Conservation (phyloP, 202 grass and related monocot genomes). For the Cymbopogon flexuosus region DNA sequence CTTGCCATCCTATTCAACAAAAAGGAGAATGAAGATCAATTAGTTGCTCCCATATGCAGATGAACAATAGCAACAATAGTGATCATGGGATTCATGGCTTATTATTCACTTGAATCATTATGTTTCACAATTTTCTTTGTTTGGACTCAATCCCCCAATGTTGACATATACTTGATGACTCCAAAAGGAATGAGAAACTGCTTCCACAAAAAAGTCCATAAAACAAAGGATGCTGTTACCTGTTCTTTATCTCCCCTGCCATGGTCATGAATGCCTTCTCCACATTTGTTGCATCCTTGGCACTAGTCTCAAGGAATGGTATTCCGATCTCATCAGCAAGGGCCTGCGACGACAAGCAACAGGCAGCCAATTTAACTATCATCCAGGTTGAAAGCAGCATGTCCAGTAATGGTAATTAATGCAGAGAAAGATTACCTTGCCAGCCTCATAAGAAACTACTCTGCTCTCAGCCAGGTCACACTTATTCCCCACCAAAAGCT, state of each 20-base stretch:
- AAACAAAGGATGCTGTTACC: constrained; percentile 33
- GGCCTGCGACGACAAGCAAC: constrained; percentile 28
- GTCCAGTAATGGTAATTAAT: neutral
- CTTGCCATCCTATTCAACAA: constrained; percentile 59
- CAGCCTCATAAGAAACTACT: constrained; percentile 63
- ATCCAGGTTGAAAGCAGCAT: neutral
- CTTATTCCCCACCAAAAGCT: constrained; percentile 78
- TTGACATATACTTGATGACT: neutral
- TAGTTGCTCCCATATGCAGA: neutral
- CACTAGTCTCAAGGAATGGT: constrained; percentile 81
- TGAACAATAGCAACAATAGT: neutral
- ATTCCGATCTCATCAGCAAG: constrained; percentile 76
- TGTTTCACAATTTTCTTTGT: neutral
- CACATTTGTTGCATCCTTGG: constrained; percentile 78
- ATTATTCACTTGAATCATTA: neutral
- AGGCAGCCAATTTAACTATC: constrained; percentile 12
- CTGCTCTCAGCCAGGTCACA: constrained; percentile 56
- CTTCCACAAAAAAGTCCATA: neutral
- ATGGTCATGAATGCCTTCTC: constrained; percentile 83
- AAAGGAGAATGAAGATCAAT: neutral
- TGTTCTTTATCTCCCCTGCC: constrained; percentile 67
- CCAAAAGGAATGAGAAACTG: neutral
- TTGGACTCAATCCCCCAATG: neutral
- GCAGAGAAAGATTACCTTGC: constrained; percentile 45
- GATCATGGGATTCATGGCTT: neutral